Evolutionary conservation across 768 basidiomycete genomes (phyloP).

Genomic region (Paxillus rubicundulus): DNA sequence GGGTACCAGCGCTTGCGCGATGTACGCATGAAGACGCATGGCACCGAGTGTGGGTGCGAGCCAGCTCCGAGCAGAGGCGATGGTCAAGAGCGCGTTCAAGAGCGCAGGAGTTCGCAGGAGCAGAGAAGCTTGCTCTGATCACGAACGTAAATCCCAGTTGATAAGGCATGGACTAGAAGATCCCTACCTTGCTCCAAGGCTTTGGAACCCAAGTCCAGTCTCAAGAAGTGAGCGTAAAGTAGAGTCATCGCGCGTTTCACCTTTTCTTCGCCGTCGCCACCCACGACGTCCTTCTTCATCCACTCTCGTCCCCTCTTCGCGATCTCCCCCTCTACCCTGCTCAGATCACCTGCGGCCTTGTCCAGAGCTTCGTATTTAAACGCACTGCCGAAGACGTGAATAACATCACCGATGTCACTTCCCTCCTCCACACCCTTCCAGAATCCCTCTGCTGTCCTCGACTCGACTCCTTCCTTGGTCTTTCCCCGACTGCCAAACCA

Average conservation of each 20-base stretch:
- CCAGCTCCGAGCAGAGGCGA: constrained; percentile 87
- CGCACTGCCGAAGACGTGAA: constrained; percentile 66
- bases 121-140: constrained; percentile 66
- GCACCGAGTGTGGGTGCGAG: constrained; percentile 71
- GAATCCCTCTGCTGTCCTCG: constrained; percentile 77
- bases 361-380: constrained; percentile 55
- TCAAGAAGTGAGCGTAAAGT: constrained; percentile 82
- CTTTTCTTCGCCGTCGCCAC: constrained; percentile 38
- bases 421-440: constrained; percentile 87
- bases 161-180: constrained; percentile 3
- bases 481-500: constrained; percentile 91
- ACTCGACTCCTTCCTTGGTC: constrained; percentile 90
- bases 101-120: constrained; percentile 71
- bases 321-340: constrained; percentile 52
- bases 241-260: constrained; percentile 58
- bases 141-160: neutral
- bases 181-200: constrained; percentile 61
- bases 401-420: constrained; percentile 65
- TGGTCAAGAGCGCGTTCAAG: constrained; percentile 77
- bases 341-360: constrained; percentile 38
- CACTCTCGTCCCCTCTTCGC: constrained; percentile 51
- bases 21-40: constrained; percentile 80
- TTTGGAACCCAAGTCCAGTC: constrained; percentile 52
- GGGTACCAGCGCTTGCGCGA: constrained; percentile 80
- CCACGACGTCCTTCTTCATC: constrained; percentile 45